Conservation (phyloP, 140 eudicot species). For the Flaveria floridana region DNA sequence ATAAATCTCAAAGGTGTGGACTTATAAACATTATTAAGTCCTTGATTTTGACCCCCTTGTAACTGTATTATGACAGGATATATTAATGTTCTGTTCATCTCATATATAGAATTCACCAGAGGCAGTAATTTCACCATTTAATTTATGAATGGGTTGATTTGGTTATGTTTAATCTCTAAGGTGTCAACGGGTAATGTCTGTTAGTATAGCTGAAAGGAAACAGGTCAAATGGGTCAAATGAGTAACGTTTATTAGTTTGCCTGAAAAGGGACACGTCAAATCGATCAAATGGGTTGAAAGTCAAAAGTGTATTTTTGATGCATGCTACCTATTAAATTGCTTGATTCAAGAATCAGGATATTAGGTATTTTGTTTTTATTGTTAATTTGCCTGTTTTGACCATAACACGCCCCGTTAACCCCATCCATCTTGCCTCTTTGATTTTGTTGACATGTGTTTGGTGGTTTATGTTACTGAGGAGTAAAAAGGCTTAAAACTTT, state of each 20-base stretch:
- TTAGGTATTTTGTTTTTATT: neutral
- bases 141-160: neutral
- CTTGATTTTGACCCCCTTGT: slow-evolving; percentile 9
- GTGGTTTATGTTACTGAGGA: slow-evolving; percentile 4
- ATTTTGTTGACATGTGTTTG: neutral
- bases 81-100: slow-evolving; percentile 6
- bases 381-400: neutral
- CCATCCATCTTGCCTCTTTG: neutral
- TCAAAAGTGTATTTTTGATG: neutral
- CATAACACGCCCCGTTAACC: neutral
- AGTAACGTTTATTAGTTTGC: neutral
- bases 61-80: slow-evolving; percentile 7
- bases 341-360: slow-evolving; percentile 1
- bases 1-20: slow-evolving; percentile 47
- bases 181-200: neutral
- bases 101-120: neutral
- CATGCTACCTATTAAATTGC: neutral
- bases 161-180: neutral
- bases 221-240: neutral
- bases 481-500: neutral
- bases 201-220: slow-evolving; percentile 3
- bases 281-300: neutral
- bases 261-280: neutral
- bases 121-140: neutral
- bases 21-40: neutral